Base-by-base conservation (phyloP, 345 rosid species). In the Bruguiera sexangula region DNA sequence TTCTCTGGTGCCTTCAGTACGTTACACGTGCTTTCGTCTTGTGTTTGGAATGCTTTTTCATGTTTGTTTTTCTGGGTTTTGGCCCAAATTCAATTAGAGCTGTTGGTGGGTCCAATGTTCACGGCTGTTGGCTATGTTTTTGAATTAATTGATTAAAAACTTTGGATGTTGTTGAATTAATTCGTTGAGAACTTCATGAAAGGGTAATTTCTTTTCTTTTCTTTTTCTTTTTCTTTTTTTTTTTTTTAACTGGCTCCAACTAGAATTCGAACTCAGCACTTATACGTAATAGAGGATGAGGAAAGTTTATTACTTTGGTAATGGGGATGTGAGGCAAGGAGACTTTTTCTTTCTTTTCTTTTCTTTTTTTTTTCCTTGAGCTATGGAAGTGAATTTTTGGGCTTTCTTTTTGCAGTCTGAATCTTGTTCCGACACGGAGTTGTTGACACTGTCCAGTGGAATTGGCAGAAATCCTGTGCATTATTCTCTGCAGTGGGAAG, bases 401-500 rank as follows among this genome's bases (percentile, higher is more conserved):
- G 61, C 65, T 3, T 54, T 69, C 24, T 39, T 73, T 59, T 71
- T 24, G 82, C 81, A 75, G 88, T 62, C 62, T 54, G 74, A 62
- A 37, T 32, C 60, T 68, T 73, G 67, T 59, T 60, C 63, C 61
- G 60, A 61, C 63, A 51, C 37, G 7, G 66, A 60, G 24, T 29
- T 56, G n/a, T 58, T 10, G 60, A 16, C 34, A 15, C 30, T 36
- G 18, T 66, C 54, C 18, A 52, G 37, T 46, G 27, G 61, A 30
- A 30, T 24, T 69, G 56, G 63, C 8, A 32, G 63, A 60, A 69
- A 54, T 64, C 50, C 62, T 63, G 67, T 39, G 72, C 48, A 57
- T 21, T 27, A 29, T 55, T 62, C 68, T 22, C 72, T 63, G 10
- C 52, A 10, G 13, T 31, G 54, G 50, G 34, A 63, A 5, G 57